These are phyloP conservation scores for Backusella circina DNA, from an alignment of 192 early-diverging fungal species.

Conservation along the genomic window DNA sequence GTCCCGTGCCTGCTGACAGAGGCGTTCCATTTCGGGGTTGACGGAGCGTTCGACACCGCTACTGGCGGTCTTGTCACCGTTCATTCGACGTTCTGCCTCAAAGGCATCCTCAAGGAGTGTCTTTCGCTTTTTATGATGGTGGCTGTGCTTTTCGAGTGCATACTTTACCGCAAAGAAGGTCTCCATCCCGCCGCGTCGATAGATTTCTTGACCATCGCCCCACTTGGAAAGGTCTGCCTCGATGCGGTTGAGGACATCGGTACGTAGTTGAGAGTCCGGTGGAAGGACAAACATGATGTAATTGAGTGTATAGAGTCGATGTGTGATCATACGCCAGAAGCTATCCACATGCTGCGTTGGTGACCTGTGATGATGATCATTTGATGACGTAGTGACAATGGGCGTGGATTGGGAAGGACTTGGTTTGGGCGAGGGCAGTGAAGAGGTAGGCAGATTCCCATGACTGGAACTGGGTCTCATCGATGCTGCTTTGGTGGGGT, in stretches of 20 bases:
- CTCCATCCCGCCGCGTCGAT: slow-evolving; percentile 22
- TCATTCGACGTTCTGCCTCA: background rate
- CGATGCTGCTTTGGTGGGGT: background rate
- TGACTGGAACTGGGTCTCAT: slow-evolving; percentile 1
- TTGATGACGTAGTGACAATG: background rate
- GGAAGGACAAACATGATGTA: slow-evolving; percentile 28
- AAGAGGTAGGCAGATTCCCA: background rate
- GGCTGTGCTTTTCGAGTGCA: slow-evolving; percentile 1
- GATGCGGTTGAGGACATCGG: background rate
- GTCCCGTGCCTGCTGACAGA: slow-evolving; percentile 22
- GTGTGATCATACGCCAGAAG: slow-evolving; percentile 18
- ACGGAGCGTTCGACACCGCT: background rate
- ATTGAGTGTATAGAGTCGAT: slow-evolving; percentile 32
- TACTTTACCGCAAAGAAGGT: slow-evolving; percentile 24
- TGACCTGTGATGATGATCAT: background rate
- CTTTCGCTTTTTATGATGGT: background rate
- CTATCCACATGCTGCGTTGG: background rate
- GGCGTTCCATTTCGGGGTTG: background rate
- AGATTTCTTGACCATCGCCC: background rate
- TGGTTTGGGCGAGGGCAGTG: background rate
- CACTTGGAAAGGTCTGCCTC: background rate
- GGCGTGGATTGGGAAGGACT: background rate
- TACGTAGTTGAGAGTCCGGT: background rate
- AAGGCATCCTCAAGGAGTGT: slow-evolving; percentile 10
- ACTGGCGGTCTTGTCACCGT: background rate